Conservation (phyloP, 2,329 filamentous ascomycete genomes). For the Intubia oerlemansii region DNA sequence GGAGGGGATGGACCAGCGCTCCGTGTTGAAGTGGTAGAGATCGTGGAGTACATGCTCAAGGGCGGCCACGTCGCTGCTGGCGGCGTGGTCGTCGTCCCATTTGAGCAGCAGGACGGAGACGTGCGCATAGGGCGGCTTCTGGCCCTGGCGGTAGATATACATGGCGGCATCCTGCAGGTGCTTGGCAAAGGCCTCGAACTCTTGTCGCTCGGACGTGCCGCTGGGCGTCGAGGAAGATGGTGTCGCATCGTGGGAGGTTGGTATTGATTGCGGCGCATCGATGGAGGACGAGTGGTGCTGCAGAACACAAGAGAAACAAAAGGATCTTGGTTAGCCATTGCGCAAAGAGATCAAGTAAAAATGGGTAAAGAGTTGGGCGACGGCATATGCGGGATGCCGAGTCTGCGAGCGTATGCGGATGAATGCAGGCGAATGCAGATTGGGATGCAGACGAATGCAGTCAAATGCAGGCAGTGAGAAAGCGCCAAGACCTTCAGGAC, state of each 20-base stretch:
- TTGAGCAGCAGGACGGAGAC: constrained; percentile 38
- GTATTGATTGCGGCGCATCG: not conserved
- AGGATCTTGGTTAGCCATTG: too few relatives aligned
- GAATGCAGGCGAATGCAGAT: too few relatives aligned
- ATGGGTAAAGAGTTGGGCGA: too few relatives aligned
- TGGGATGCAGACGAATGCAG: too few relatives aligned
- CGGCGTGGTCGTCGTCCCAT: constrained; percentile 37
- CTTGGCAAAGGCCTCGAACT: constrained; percentile 45
- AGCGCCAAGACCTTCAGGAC: too few relatives aligned
- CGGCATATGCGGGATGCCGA: too few relatives aligned
- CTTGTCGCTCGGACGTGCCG: constrained; percentile 23
- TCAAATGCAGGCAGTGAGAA: too few relatives aligned
- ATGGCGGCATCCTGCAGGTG: constrained; percentile 48
- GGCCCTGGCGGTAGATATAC: constrained; percentile 41
- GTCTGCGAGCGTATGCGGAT: too few relatives aligned
- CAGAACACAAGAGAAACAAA: too few relatives aligned
- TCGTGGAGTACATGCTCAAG: constrained; percentile 37
- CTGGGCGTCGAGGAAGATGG: constrained; percentile 5
- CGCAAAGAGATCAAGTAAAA: too few relatives aligned
- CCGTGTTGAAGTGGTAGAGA: constrained; percentile 37
- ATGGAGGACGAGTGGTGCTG: too few relatives aligned
- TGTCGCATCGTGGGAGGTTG: constrained; percentile 6
- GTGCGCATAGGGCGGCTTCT: constrained; percentile 32
- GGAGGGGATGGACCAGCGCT: constrained; percentile 39
- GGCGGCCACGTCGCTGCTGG: constrained; percentile 29